Base-by-base conservation (phyloP, 2,329 filamentous ascomycete species). In the Beauveria asiatica region DNA sequence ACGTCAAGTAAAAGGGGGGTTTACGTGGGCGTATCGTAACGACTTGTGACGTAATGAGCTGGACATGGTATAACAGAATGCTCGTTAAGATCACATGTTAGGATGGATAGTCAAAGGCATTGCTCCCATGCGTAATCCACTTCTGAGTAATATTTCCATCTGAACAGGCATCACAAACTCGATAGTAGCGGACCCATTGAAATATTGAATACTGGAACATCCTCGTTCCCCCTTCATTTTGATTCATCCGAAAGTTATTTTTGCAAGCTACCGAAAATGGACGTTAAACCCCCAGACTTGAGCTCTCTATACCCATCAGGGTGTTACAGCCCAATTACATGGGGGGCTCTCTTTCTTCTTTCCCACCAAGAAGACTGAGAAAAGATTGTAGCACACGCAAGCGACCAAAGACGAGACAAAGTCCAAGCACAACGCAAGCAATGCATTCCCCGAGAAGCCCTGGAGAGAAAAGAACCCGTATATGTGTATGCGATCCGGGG, bases 301-400 rank as follows among this genome's bases (percentile, higher is more conserved):
- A 51, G 55, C 45, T 19, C 33, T n/a, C 33, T n/a, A 46, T 3
- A 48, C 42, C 51, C 6, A 37, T 8, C n/a, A 7, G 42, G 45
- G 44, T 16, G 19, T 57, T 23, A 53, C 49, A 41, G 50, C 50
- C 49, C 33, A 23, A 50, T 33, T 16, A 49, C 17, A 10, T 44
- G 30, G 25, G 41, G 52, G 59, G 53, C 41, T 61, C 59, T 45
- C 53, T 16, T 56, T 53, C 59, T 57, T 57, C 59, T 61, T 61
- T 51, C 59, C 39, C 59, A 61, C 59, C 59, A 61, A 61, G 59
- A 61, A 57, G 59, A 61, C 48, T 41, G 53, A 61, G 53, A 61
- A 61, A 52, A 61, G 27, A 57, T 61, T 61, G 59, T 41, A 48
- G 59, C 53, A 57, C 46, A 57, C 52, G 53, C 53, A 57, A 57